Conservation (phyloP, 2,329 filamentous ascomycete genomes). For the Trichoderma hamatum region DNA sequence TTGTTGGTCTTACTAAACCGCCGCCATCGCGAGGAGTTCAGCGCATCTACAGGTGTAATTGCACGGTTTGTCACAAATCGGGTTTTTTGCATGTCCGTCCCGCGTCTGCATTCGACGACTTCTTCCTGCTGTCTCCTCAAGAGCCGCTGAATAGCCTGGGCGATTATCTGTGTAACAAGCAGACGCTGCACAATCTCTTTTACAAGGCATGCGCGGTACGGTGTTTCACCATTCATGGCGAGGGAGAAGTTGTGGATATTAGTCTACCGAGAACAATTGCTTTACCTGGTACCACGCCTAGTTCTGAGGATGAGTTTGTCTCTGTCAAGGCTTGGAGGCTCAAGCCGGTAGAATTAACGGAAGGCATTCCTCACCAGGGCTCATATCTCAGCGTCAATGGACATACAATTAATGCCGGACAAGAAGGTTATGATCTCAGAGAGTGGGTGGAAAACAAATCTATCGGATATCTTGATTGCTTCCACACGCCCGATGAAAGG, state of each 20-base stretch:
- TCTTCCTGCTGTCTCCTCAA: conserved; percentile 49
- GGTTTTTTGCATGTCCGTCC: conserved; percentile 49
- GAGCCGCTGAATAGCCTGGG: conserved; percentile 44
- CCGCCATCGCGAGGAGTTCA: conserved; percentile 30
- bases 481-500: conserved; percentile 21
- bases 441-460: conserved; percentile 42
- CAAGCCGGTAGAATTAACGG: conserved; percentile 32
- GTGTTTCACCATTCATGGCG: conserved; percentile 46
- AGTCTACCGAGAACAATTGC: conserved; percentile 31
- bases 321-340: conserved; percentile 39
- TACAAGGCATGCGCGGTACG: conserved; percentile 51
- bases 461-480: conserved; percentile 35
- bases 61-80: conserved; percentile 53
- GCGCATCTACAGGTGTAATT: conserved; percentile 49
- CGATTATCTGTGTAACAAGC: conserved; percentile 44
- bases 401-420: conserved; percentile 41
- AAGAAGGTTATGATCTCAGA: conserved; percentile 44
- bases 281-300: neutral
- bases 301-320: conserved; percentile 27
- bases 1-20: conserved; percentile 27
- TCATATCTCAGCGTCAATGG: conserved; percentile 46
- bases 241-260: conserved; percentile 37
- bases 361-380: conserved; percentile 19
- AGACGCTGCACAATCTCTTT: conserved; percentile 47
- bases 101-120: conserved; percentile 45